A percentile compares a stretch with the other conserved stretches of the same genome.
These are phyloP conservation scores for Bacidia rubella DNA, from an alignment of 495 filamentous ascomycete genomes.

Conservation along the genomic window DNA sequence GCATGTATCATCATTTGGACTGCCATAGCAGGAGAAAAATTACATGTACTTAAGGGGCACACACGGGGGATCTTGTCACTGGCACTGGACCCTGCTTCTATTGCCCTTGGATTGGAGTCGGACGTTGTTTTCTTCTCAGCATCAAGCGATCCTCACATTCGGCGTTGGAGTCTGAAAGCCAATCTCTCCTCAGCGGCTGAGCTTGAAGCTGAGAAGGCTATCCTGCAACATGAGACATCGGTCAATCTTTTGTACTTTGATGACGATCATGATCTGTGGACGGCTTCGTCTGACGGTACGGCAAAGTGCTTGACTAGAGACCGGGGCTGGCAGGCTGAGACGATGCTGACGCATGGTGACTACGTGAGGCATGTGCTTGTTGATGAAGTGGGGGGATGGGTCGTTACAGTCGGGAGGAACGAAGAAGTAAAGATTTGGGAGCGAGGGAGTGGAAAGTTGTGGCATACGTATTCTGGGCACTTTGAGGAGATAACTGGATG, in stretches of 20 bases:
- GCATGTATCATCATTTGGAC: slow-evolving; percentile 78
- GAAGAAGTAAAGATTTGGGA: slow-evolving; percentile 91
- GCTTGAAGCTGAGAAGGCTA: slow-evolving; percentile 41
- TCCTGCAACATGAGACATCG: slow-evolving; percentile 78
- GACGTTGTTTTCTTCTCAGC: slow-evolving; percentile 55
- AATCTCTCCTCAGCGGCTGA: slow-evolving; percentile 21
- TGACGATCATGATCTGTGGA: slow-evolving; percentile 69
- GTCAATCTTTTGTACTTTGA: slow-evolving; percentile 64
- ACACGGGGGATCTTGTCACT: slow-evolving; percentile 65
- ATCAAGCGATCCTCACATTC: slow-evolving; percentile 73
- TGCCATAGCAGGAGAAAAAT: slow-evolving; percentile 44
- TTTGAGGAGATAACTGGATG: slow-evolving; percentile 85
- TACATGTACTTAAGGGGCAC: slow-evolving; percentile 67
- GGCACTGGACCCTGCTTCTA: slow-evolving; percentile 48
- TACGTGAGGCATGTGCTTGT: slow-evolving; percentile 74
- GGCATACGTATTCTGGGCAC: slow-evolving; percentile 70
- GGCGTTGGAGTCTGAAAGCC: slow-evolving; percentile 47
- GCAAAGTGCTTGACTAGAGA: slow-evolving; percentile 58
- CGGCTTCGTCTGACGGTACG: slow-evolving; percentile 74
- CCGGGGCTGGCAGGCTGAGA: slow-evolving; percentile 53
- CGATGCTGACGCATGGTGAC: slow-evolving; percentile 65
- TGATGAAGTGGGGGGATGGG: slow-evolving; percentile 58
- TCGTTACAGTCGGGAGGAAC: slow-evolving; percentile 81
- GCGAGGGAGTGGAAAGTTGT: slow-evolving; percentile 53
- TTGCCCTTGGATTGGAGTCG: slow-evolving; percentile 14